Percentiles rank a stretch among this genome's conserved stretches.
phyloP scores from a whole-genome alignment of 2,329 filamentous ascomycete genomes.

The Fusarium chlamydosporum region DNA sequence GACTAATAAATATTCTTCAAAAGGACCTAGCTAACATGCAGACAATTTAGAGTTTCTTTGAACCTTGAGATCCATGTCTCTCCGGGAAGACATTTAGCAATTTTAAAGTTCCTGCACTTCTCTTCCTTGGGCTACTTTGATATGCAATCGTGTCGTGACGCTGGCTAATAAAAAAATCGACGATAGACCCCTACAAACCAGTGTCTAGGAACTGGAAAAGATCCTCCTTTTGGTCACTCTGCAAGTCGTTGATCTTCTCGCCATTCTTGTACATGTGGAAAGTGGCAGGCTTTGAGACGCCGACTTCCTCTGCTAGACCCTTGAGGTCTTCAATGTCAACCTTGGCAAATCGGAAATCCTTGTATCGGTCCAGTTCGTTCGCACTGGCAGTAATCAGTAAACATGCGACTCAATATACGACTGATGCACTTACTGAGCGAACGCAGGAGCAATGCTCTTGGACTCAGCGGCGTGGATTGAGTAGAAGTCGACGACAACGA shows the following conservation, averaged over 20 bases:
- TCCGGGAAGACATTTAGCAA: no score
- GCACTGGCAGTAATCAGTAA: neutral
- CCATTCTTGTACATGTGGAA: constrained; percentile 38
- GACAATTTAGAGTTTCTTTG: no score
- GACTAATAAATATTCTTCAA: no score
- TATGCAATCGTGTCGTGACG: no score
- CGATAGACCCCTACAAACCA: neutral
- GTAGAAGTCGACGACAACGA: constrained; percentile 39
- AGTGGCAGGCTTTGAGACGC: constrained; percentile 15
- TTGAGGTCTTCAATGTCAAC: constrained; percentile 37
- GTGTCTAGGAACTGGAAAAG: constrained; percentile 30
- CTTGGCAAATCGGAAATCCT: constrained; percentile 39
- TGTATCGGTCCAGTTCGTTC: constrained; percentile 39
- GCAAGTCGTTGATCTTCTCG: constrained; percentile 30
- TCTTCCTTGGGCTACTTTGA: no score
- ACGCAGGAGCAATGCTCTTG: constrained; percentile 32
- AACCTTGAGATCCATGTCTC: no score
- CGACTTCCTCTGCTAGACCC: constrained; percentile 17
- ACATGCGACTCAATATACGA: rapidly evolving
- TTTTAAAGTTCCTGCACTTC: no score
- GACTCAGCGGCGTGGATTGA: constrained; percentile 27
- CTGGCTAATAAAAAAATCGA: neutral
- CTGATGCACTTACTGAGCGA: constrained; percentile 17
- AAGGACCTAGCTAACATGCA: no score
- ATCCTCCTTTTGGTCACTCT: constrained; percentile 24